Percentiles rank a stretch among this genome's conserved stretches.
Conservation (phyloP, 345 rosid genomes). For the Salix koriyanagi region DNA sequence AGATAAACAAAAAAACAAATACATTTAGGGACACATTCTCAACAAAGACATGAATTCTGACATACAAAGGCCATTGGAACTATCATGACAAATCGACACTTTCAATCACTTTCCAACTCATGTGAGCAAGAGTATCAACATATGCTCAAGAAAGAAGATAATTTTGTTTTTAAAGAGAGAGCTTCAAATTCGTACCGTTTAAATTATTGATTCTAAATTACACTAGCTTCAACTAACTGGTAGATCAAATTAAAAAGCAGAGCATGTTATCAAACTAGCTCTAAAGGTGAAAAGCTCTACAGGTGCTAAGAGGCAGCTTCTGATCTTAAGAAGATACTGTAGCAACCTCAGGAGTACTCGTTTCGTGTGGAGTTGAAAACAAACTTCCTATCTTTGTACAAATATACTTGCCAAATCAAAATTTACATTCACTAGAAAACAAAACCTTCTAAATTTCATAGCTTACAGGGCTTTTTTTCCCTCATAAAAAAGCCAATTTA, state of each 20-base stretch:
- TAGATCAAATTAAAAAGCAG: neutral
- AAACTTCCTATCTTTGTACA: neutral
- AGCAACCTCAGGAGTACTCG: neutral
- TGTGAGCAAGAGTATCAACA: neutral
- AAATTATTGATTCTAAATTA: neutral
- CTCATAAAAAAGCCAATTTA: neutral
- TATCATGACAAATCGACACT: neutral
- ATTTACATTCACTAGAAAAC: neutral
- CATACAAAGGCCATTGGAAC: too few species aligned
- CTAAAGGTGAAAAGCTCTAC: neutral
- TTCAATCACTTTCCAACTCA: too few species aligned
- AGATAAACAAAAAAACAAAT: neutral
- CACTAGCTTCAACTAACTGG: neutral
- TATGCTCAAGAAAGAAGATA: neutral
- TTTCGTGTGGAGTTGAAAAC: neutral
- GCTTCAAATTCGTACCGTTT: neutral
- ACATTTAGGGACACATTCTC: neutral
- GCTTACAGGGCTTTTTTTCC: neutral
- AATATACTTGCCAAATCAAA: neutral
- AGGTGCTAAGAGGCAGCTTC: neutral
- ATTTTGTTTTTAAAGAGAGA: neutral
- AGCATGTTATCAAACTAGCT: neutral
- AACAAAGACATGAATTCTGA: neutral
- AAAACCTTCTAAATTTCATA: neutral
- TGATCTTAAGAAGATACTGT: neutral